Evolutionary conservation across 768 basidiomycete genomes (phyloP).

Genomic region (Phanerodontia chrysosporium): DNA sequence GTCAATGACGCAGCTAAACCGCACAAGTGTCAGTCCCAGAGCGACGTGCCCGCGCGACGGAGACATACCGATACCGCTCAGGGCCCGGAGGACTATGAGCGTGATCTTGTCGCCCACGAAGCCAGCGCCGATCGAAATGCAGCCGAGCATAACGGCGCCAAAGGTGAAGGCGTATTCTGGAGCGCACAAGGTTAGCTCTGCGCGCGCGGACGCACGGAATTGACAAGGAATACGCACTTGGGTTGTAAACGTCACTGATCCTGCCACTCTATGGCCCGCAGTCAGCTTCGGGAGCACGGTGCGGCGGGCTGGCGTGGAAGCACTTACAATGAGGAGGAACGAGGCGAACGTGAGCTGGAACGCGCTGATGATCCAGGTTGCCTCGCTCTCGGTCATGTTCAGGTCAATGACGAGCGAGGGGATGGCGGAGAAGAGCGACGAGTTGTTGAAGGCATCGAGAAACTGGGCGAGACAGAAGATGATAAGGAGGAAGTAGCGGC

Average conservation of each 20-base stretch:
- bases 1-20: conserved; percentile 36
- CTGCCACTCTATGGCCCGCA: conserved; percentile 24
- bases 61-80: conserved; percentile 25
- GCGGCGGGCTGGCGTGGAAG: not conserved
- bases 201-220: not conserved
- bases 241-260: conserved; percentile 30
- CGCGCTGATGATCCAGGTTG: conserved; percentile 33
- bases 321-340: conserved; percentile 31
- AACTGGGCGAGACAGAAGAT: conserved; percentile 35
- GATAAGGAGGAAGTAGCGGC: conserved; percentile 28
- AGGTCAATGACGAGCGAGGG: conserved; percentile 24
- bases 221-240: conserved; percentile 20
- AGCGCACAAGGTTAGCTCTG: not conserved
- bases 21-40: not conserved
- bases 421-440: conserved; percentile 31
- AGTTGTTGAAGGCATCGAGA: conserved; percentile 34
- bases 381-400: conserved; percentile 22
- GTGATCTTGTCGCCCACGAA: conserved; percentile 29
- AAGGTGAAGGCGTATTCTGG: conserved; percentile 26
- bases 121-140: conserved; percentile 27
- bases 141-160: conserved; percentile 24
- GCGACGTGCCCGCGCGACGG: not conserved
- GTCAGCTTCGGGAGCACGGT: not conserved
- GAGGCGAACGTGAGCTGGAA: conserved; percentile 34
- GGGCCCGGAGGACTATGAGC: conserved; percentile 29